phyloP scores from a whole-genome alignment of 176 grass and related monocot species.

The Hyparrhenia diplandra region DNA sequence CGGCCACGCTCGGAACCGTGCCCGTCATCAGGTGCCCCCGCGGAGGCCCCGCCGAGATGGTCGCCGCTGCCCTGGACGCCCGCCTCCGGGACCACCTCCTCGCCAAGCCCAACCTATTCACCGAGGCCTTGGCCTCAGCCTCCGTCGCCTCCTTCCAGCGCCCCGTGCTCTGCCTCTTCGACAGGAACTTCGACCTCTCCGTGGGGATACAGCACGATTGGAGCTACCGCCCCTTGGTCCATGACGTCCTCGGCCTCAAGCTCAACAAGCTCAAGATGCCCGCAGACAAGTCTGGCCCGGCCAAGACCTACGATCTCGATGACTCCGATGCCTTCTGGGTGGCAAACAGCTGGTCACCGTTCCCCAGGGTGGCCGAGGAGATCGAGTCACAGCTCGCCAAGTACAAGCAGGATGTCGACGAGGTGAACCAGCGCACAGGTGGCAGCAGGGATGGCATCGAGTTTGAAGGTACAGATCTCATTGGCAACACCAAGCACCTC shows the following conservation, averaged over 20 bases:
- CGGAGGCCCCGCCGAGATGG: background rate
- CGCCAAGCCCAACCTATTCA: slow-evolving; percentile 7
- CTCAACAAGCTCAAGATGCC: slow-evolving; percentile 58
- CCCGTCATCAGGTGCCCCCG: slow-evolving; percentile 8
- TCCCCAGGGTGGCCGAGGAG: slow-evolving; percentile 78
- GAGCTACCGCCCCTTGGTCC: slow-evolving; percentile 72
- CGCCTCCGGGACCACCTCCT: background rate
- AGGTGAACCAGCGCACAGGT: slow-evolving; percentile 74
- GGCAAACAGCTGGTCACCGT: slow-evolving; percentile 79
- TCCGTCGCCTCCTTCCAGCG: background rate
- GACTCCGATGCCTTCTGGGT: slow-evolving; percentile 83
- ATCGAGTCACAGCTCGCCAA: slow-evolving; percentile 67
- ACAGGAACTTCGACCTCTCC: slow-evolving; percentile 9
- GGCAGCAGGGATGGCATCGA: slow-evolving; percentile 61
- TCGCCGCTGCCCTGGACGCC: background rate
- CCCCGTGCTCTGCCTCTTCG: slow-evolving; percentile 4
- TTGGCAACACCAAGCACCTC: slow-evolving; percentile 84
- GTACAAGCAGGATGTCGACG: slow-evolving; percentile 93
- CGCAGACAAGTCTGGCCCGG: slow-evolving; percentile 27
- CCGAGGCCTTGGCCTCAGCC: background rate
- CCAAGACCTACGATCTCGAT: slow-evolving; percentile 57
- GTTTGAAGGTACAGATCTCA: slow-evolving; percentile 80
- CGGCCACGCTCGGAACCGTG: background rate
- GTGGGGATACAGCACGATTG: background rate
- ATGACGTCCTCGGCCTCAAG: slow-evolving; percentile 73